phyloP scores from a whole-genome alignment of 768 basidiomycete genomes.

The Tulasnella sp. region DNA sequence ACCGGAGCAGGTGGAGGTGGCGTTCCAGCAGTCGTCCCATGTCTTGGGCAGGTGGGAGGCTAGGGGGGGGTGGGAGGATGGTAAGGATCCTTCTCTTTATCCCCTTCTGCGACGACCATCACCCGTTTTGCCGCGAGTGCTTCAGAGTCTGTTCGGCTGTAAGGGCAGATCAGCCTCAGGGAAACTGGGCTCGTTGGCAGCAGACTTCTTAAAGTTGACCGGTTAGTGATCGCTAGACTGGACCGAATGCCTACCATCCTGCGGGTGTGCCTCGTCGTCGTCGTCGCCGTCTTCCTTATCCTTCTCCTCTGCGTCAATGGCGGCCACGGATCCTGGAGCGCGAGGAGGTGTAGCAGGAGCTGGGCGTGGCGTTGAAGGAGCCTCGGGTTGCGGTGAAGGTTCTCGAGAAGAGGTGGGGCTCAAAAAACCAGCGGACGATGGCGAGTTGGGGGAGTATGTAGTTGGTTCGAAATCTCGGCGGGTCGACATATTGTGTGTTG shows the following conservation, averaged over 20 bases:
- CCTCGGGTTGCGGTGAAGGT: not conserved
- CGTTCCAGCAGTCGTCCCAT: not conserved
- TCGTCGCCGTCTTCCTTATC: not conserved
- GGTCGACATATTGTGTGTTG: not conserved
- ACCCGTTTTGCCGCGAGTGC: not conserved
- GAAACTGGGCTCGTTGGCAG: not conserved
- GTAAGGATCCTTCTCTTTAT: slow-evolving; percentile 19
- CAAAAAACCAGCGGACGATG: not conserved
- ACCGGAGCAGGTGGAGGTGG: slow-evolving; percentile 1
- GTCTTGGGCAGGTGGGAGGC: slow-evolving; percentile 26
- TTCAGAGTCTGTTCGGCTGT: not conserved
- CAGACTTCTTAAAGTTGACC: not conserved
- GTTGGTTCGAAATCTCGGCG: not conserved
- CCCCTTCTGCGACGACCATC: not conserved
- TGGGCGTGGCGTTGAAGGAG: not conserved
- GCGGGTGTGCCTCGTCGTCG: not conserved
- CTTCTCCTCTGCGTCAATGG: not conserved
- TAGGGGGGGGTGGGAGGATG: slow-evolving; percentile 8
- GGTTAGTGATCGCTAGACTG: not conserved
- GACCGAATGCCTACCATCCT: not conserved
- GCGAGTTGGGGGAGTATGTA: not conserved
- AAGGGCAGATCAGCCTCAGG: not conserved
- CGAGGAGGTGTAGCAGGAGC: not conserved
- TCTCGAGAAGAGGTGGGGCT: not conserved
- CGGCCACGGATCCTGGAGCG: not conserved